Evolutionary conservation across 2,329 filamentous ascomycete genomes (phyloP).

Genomic region (Beauveria sp.): DNA sequence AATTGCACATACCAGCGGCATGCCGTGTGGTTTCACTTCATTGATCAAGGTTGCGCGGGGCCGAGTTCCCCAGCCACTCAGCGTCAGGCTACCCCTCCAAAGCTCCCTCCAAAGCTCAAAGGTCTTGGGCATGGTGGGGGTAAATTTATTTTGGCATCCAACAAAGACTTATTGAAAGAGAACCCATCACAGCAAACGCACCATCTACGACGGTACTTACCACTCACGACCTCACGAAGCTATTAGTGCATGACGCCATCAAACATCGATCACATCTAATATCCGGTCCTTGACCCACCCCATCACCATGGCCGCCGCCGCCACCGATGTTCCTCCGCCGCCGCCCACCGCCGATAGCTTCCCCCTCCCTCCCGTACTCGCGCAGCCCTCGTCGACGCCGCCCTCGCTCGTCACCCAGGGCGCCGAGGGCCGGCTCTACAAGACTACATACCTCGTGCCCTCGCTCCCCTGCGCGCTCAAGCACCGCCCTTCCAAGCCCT

Average conservation of each 20-base stretch:
- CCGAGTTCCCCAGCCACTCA: background rate
- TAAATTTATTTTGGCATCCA: background rate
- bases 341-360: slow-evolving; percentile 23
- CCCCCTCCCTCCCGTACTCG: slow-evolving; percentile 58
- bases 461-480: slow-evolving; percentile 72
- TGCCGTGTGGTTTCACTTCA: no score
- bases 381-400: slow-evolving; percentile 48
- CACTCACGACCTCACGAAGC: background rate
- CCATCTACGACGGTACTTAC: background rate
- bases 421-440: slow-evolving; percentile 91
- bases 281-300: no score
- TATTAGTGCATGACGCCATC: no score
- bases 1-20: no score
- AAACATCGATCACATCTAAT: no score
- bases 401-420: slow-evolving; percentile 79
- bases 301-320: slow-evolving; percentile 2
- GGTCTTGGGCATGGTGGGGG: background rate
- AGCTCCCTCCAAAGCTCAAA: background rate
- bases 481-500: slow-evolving; percentile 83
- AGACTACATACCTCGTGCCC: slow-evolving; percentile 68
- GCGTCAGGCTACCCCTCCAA: background rate
- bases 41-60: no score
- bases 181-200: background rate
- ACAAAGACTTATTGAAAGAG: background rate
- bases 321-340: background rate